Conservation (phyloP, 2,329 filamentous ascomycete genomes). For the Epichloe amarillans region DNA sequence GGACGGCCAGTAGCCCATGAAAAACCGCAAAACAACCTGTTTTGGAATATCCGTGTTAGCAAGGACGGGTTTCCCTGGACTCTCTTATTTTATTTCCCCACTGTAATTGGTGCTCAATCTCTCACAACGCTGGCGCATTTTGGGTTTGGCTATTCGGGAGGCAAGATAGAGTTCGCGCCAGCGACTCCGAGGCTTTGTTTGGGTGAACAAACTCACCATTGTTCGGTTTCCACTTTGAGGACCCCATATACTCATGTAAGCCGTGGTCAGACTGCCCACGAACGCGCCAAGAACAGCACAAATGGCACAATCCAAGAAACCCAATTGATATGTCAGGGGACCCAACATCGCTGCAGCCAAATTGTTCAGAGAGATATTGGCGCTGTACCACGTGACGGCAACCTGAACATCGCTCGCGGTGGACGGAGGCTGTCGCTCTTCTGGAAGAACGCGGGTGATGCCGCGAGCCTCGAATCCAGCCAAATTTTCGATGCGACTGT, state of each 20-base stretch:
- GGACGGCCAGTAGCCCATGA: conserved; percentile 51
- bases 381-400: conserved; percentile 29
- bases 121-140: neutral
- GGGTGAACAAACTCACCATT: conserved; percentile 37
- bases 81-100: no score
- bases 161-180: neutral
- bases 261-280: conserved; percentile 57
- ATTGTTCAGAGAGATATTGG: conserved; percentile 31
- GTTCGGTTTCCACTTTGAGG: conserved; percentile 62
- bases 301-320: conserved; percentile 60
- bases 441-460: conserved; percentile 24
- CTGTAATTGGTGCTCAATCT: neutral
- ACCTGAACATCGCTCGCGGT: conserved; percentile 24
- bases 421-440: conserved; percentile 22
- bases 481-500: conserved; percentile 17
- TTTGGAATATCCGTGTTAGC: neutral
- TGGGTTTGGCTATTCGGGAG: neutral
- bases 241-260: conserved; percentile 67
- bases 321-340: conserved; percentile 53
- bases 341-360: conserved; percentile 57
- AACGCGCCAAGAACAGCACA: conserved; percentile 65
- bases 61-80: neutral
- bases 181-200: neutral
- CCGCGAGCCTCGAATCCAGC: conserved; percentile 27
- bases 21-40: conserved; percentile 56